Evolutionary conservation across 768 basidiomycete species (phyloP).

Genomic region (Podaxis sp.): DNA sequence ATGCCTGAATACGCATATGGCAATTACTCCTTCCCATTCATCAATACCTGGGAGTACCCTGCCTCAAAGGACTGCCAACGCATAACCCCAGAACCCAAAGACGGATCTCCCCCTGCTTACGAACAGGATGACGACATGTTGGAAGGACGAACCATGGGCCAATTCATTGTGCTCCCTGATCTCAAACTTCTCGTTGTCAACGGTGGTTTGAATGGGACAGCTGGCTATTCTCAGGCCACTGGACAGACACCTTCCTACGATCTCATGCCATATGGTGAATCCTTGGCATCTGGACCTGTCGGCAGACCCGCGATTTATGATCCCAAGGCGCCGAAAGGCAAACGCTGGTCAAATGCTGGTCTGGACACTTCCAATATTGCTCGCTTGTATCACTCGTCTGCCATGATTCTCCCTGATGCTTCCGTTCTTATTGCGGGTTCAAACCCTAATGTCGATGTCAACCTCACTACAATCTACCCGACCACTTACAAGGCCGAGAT

Average conservation of each 20-base stretch:
- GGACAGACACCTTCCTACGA: constrained; percentile 40
- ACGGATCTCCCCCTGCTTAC: constrained; percentile 60
- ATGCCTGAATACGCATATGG: constrained; percentile 78
- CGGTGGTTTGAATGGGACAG: constrained; percentile 83
- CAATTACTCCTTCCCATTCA: constrained; percentile 69
- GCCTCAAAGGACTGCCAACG: constrained; percentile 75
- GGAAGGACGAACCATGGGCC: constrained; percentile 84
- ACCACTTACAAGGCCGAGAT: constrained; percentile 82
- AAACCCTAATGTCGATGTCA: constrained; percentile 89
- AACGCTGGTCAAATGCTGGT: constrained; percentile 71
- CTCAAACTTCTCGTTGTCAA: constrained; percentile 77
- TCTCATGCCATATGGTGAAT: constrained; percentile 69
- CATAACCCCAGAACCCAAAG: constrained; percentile 81
- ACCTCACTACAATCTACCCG: constrained; percentile 55
- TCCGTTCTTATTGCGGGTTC: constrained; percentile 89
- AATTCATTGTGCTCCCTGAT: constrained; percentile 82
- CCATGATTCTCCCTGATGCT: constrained; percentile 87
- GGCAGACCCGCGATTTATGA: constrained; percentile 80
- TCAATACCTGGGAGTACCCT: constrained; percentile 72
- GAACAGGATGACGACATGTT: constrained; percentile 75
- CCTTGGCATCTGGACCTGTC: constrained; percentile 78
- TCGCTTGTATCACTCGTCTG: constrained; percentile 89
- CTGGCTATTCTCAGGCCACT: constrained; percentile 71
- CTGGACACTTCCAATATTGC: constrained; percentile 63
- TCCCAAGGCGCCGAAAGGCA: constrained; percentile 67